phyloP scores from a whole-genome alignment of 139 green algal species.

The Microglena sp. region DNA sequence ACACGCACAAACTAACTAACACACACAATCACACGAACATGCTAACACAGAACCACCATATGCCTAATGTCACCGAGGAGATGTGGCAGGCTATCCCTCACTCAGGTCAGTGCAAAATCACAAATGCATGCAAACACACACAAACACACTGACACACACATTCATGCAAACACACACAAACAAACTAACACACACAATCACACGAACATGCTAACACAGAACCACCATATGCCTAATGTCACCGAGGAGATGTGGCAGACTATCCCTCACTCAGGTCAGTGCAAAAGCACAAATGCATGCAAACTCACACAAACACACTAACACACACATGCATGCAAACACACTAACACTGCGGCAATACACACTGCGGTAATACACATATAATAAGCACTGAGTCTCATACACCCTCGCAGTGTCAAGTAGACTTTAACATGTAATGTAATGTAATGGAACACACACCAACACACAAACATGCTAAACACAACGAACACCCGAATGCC shows the following conservation, averaged over 20 bases:
- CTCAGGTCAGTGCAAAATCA: conserved; percentile 16
- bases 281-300: background rate
- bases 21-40: too few relatives aligned
- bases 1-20: background rate
- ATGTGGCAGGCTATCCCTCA: conserved; percentile 86
- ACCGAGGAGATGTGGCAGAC: conserved; percentile 90
- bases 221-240: conserved; percentile 98
- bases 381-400: too few relatives aligned
- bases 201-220: too few relatives aligned
- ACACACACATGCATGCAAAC: background rate
- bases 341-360: background rate
- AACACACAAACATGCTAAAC: too few relatives aligned
- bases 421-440: too few relatives aligned
- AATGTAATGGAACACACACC: background rate
- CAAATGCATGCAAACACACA: background rate
- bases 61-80: conserved; percentile 96
- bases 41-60: too few relatives aligned
- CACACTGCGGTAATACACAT: too few relatives aligned
- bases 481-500: conserved; percentile 99
- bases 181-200: background rate
- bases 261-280: background rate
- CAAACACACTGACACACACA: background rate
- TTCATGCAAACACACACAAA: background rate
- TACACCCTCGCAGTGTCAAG: too few relatives aligned
- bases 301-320: background rate